Percentiles rank a stretch among this genome's conserved stretches.
phyloP scores from a whole-genome alignment of 768 basidiomycete species.

The Multifurca ochricompacta region DNA sequence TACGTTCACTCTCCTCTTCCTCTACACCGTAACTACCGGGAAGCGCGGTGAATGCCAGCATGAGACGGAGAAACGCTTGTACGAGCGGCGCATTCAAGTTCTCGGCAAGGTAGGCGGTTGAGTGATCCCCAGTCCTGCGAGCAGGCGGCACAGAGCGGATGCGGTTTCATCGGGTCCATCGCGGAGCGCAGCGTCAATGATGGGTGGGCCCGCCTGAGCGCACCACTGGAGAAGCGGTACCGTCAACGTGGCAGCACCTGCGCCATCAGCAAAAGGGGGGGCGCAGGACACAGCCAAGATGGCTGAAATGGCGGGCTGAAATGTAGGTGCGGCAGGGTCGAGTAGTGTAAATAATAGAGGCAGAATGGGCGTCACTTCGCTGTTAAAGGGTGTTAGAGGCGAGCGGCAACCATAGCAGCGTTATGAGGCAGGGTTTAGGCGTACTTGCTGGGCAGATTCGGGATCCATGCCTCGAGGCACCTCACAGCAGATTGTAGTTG shows the following conservation, averaged over 20 bases:
- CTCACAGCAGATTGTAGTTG: slow-evolving; percentile 64
- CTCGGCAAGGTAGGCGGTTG: slow-evolving; percentile 64
- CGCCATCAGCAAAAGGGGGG: slow-evolving; percentile 64
- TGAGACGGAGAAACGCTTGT: slow-evolving; percentile 62
- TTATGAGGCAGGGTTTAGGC: slow-evolving; percentile 19
- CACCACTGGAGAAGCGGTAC: slow-evolving; percentile 85
- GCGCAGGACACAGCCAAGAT: slow-evolving; percentile 65
- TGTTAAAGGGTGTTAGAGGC: slow-evolving; percentile 25
- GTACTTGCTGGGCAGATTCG: slow-evolving; percentile 57
- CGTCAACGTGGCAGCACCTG: slow-evolving; percentile 62
- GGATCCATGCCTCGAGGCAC: slow-evolving; percentile 81
- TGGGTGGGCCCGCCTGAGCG: slow-evolving; percentile 43
- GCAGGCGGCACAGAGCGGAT: slow-evolving; percentile 70
- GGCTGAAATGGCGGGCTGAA: slow-evolving; percentile 38
- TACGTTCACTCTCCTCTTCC: slow-evolving; percentile 84
- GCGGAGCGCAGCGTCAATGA: slow-evolving; percentile 27
- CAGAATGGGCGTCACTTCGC: slow-evolving; percentile 65
- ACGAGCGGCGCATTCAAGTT: slow-evolving; percentile 49
- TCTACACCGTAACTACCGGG: slow-evolving; percentile 75
- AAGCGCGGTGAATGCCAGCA: slow-evolving; percentile 66
- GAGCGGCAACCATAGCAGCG: background rate
- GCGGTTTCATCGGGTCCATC: slow-evolving; percentile 47
- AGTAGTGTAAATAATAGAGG: slow-evolving; percentile 48
- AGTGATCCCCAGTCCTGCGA: slow-evolving; percentile 85
- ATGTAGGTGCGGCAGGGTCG: slow-evolving; percentile 25